Evolutionary conservation across 306 rosid species (phyloP), one percentile per base, ranked within the genome.

Genomic region (Cucumis melo): DNA sequence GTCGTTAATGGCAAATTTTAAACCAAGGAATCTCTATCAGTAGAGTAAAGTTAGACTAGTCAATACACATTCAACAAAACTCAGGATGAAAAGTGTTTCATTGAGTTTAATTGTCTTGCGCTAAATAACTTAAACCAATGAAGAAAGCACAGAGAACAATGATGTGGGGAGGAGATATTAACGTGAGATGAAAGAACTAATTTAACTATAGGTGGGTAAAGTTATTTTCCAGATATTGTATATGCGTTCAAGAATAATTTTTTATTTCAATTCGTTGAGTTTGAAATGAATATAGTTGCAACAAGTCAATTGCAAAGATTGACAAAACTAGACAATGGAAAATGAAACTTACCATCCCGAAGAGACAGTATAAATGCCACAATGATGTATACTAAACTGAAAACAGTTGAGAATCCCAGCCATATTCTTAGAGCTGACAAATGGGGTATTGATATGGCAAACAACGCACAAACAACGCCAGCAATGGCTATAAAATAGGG

Each of bases 401-500:
- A 87, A 78, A 92, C 72, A 8, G 97, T 92, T 24, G 99, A 94
- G 85, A 94, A 81, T 87, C 90, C 96, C 44, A 94, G 81, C 99
- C 99, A 94, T 82, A 84, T 15, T 84, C 95, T 85, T 32, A 94
- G 95, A 51, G 99, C 99, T 4, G 99, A 94, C 63, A 94, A 86
- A 84, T 94, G 99, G 6, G 98, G 98, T 83, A 88, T 94, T 24
- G 92, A 83, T 13, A 94, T 86, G 51, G 98, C 97, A 87, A 94
- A 94, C 73, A 90, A 57, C 36, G 89, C 93, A 78, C 97, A 94
- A 38, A 85, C 91, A 77, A 91, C 65, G 62, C 98, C 98, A 50
- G 95, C 88, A 58, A 94, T 83, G 68, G 86, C 89, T 73, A 88
- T 94, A 80, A 74, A 91, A 80, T 91, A 83, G 0, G 98, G 98